Percentiles rank a stretch among this genome's conserved stretches.
Evolutionary conservation across 192 early-diverging fungal species (phyloP).

Genomic region (Lobulomyces angularis): DNA sequence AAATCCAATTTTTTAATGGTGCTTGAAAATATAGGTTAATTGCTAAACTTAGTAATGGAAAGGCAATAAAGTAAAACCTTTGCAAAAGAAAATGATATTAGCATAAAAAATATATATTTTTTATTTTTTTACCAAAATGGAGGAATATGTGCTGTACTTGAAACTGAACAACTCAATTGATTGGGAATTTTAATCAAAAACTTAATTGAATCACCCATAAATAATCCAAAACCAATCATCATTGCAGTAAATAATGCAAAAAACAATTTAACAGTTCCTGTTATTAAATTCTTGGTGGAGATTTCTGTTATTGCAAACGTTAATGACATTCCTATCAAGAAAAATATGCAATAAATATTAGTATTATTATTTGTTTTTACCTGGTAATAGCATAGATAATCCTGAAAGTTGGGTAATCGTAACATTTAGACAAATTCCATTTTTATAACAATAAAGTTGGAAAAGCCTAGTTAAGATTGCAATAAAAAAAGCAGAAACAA

Average conservation of each 20-base stretch:
- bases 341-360: slow-evolving; percentile 17
- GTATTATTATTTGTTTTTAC: no score
- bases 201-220: slow-evolving; percentile 9
- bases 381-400: slow-evolving; percentile 25
- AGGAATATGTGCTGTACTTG: no score
- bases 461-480: slow-evolving; percentile 12
- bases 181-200: no score
- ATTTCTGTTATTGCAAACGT: slow-evolving; percentile 81
- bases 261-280: slow-evolving; percentile 72
- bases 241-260: slow-evolving; percentile 68
- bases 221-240: slow-evolving; percentile 57
- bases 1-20: no score
- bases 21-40: no score
- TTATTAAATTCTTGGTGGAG: slow-evolving; percentile 73
- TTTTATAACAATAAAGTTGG: slow-evolving; percentile 3
- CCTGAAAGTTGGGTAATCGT: slow-evolving; percentile 17
- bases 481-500: slow-evolving; percentile 16
- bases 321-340: slow-evolving; percentile 62
- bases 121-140: no score
- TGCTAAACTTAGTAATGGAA: no score
- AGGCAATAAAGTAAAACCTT: no score
- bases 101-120: no score
- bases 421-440: slow-evolving; percentile 7
- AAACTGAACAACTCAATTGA: no score
- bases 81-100: no score